A percentile compares a stretch with the other conserved stretches of the same genome.
Evolutionary conservation across 73 alveolate species (phyloP).

Genomic region (Blepharisma japonicum): DNA sequence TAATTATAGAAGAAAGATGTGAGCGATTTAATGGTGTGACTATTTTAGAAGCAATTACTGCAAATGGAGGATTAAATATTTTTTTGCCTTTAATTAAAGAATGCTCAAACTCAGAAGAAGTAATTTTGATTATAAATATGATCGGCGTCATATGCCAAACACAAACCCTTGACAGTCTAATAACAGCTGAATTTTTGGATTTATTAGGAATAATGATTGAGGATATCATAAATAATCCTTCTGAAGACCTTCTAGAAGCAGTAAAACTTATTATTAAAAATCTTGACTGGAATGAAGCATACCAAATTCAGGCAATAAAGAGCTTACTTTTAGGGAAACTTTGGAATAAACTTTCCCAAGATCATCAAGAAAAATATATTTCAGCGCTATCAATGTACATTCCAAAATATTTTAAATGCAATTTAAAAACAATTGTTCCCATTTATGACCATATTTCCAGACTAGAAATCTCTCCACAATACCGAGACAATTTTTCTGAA

Average conservation of each 20-base stretch:
- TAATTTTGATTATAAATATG: not conserved
- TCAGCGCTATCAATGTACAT: not conserved
- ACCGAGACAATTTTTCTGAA: not conserved
- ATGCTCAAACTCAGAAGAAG: not conserved
- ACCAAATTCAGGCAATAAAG: not conserved
- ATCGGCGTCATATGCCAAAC: not conserved
- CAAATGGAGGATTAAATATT: constrained; percentile 10
- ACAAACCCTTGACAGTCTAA: not conserved
- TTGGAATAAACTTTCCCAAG: constrained; percentile 2
- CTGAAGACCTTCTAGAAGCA: constrained; percentile 5
- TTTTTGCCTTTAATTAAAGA: constrained; percentile 22
- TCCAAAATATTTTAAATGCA: not conserved
- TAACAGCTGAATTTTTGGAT: not conserved
- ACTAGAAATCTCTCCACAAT: not conserved
- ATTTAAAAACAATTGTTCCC: not conserved
- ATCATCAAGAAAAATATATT: not conserved
- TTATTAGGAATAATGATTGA: not conserved
- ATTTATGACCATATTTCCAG: constrained; percentile 7
- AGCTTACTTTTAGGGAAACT: constrained; percentile 1
- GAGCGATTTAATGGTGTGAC: constrained; percentile 13
- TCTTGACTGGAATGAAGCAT: not conserved
- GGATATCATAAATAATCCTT: constrained; percentile 12
- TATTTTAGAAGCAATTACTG: not conserved
- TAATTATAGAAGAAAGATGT: not conserved
- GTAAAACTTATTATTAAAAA: not conserved